These are phyloP conservation scores for Agrocybe chaxingu DNA, from an alignment of 768 basidiomycete genomes.

Conservation along the genomic window DNA sequence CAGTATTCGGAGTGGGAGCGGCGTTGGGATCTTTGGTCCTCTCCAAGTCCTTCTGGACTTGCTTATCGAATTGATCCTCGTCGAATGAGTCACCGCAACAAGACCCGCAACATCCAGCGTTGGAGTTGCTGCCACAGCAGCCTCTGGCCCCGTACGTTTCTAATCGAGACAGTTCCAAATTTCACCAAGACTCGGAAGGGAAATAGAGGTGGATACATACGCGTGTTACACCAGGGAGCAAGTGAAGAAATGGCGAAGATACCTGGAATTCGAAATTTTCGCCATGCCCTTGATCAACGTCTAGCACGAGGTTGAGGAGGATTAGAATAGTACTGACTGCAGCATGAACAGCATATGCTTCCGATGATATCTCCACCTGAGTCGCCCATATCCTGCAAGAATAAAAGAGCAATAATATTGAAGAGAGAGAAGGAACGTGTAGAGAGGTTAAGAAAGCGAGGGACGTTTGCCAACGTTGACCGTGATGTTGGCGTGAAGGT, in stretches of 20 bases:
- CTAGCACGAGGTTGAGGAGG: not conserved
- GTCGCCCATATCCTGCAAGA: conserved; percentile 11
- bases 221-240: conserved; percentile 15
- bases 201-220: conserved; percentile 11
- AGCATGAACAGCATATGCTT: conserved; percentile 20
- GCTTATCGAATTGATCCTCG: conserved; percentile 40
- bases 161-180: conserved; percentile 6
- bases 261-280: conserved; percentile 4
- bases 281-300: not conserved
- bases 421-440: too few species aligned
- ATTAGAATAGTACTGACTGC: conserved; percentile 13
- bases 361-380: conserved; percentile 12
- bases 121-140: conserved; percentile 24
- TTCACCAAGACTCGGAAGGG: not conserved
- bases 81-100: conserved; percentile 43
- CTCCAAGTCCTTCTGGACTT: conserved; percentile 34
- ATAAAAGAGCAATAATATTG: too few species aligned
- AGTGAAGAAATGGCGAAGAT: conserved; percentile 18
- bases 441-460: too few species aligned
- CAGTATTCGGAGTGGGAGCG: conserved; percentile 1
- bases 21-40: conserved; percentile 31
- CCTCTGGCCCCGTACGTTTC: conserved; percentile 29
- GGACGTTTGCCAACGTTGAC: too few species aligned
- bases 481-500: too few species aligned
- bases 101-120: conserved; percentile 42